A percentile compares a stretch with the other conserved stretches of the same genome.
Conservation (phyloP, 768 basidiomycete genomes). For the Pleurotus sapidus region DNA sequence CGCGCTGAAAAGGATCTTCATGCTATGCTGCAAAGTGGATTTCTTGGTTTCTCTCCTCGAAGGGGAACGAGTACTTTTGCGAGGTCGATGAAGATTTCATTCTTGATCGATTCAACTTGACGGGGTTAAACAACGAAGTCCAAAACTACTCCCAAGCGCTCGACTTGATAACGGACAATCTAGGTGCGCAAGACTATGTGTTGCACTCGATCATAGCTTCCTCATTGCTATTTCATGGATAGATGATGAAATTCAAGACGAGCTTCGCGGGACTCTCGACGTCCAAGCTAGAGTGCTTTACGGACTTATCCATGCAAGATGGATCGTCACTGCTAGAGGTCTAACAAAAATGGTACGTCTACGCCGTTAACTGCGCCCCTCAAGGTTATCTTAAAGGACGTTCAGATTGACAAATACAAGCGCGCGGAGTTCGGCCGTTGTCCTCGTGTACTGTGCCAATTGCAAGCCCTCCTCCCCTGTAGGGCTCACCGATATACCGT, state of each 20-base stretch:
- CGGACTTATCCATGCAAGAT: slow-evolving; percentile 94
- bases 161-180: slow-evolving; percentile 93
- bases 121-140: slow-evolving; percentile 94
- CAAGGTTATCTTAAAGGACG: not conserved
- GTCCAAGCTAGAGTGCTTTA: slow-evolving; percentile 92
- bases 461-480: slow-evolving; percentile 95
- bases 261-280: slow-evolving; percentile 87
- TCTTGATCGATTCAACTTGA: slow-evolving; percentile 96
- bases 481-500: slow-evolving; percentile 95
- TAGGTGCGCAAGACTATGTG: slow-evolving; percentile 54
- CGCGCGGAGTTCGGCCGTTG: slow-evolving; percentile 98
- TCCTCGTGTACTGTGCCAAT: slow-evolving; percentile 93
- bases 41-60: slow-evolving; percentile 95
- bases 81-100: slow-evolving; percentile 99
- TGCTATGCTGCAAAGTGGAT: slow-evolving; percentile 67
- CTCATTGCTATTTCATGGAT: not conserved
- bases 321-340: slow-evolving; percentile 94
- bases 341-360: slow-evolving; percentile 86
- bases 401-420: slow-evolving; percentile 93
- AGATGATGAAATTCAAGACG: slow-evolving; percentile 96
- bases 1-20: not conserved
- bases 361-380: not conserved
- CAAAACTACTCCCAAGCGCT: slow-evolving; percentile 92
- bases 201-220: too few species aligned
- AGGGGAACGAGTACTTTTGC: slow-evolving; percentile 99